Conservation (phyloP, 2,329 filamentous ascomycete genomes). For the Beauveria bassiana region DNA sequence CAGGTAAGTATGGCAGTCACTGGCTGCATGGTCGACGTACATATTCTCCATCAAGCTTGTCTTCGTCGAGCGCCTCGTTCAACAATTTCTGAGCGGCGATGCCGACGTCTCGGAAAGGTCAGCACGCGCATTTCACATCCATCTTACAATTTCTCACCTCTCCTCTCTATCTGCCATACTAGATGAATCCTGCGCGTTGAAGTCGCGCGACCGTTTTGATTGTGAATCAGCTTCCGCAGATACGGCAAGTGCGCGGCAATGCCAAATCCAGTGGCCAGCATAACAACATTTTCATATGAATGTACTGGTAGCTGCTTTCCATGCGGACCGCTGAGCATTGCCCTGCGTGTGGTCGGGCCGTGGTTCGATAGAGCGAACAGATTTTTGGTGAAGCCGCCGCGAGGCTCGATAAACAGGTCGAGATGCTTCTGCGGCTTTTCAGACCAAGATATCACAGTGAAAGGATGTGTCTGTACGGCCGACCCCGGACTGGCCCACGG, state of each 20-base stretch:
- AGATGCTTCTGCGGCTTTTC: no score
- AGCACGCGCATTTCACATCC: background rate
- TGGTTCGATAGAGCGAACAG: no score
- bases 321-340: no score
- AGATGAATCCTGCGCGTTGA: constrained; percentile 20
- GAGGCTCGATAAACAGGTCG: no score
- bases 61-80: background rate
- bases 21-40: background rate
- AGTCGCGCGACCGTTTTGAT: background rate
- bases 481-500: background rate
- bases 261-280: constrained; percentile 26
- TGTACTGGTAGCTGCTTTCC: background rate
- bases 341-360: no score
- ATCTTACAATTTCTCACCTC: background rate
- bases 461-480: no score
- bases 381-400: no score
- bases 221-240: constrained; percentile 22
- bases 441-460: no score
- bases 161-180: constrained; percentile 20
- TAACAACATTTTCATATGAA: constrained; percentile 24
- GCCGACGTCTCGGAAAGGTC: background rate
- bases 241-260: constrained; percentile 25
- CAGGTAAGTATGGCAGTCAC: background rate
- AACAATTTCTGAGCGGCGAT: background rate
- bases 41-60: background rate